Percentiles rank a stretch among this genome's conserved stretches.
These are phyloP conservation scores for Phialophora verrucosa DNA, from an alignment of 2,329 filamentous ascomycete species.

Conservation along the genomic window DNA sequence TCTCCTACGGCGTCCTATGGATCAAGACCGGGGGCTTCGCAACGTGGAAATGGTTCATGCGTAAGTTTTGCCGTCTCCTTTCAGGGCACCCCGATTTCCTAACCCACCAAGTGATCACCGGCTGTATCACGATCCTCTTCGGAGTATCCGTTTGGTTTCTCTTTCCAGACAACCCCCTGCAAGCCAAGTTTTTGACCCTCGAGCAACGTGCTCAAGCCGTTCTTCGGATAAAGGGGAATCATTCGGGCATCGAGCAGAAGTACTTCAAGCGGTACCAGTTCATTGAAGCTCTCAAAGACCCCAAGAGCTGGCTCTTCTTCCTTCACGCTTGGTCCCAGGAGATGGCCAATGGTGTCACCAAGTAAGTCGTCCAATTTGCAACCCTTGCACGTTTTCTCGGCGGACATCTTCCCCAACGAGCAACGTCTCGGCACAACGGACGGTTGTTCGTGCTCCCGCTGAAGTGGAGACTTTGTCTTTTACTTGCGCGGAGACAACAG, in stretches of 20 bases:
- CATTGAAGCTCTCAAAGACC: slow-evolving; percentile 52
- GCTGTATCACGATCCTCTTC: slow-evolving; percentile 22
- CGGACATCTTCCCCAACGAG: too few relatives aligned
- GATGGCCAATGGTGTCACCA: slow-evolving; percentile 49
- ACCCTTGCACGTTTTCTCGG: too few relatives aligned
- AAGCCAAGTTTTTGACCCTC: slow-evolving; percentile 28
- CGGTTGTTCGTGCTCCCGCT: too few relatives aligned
- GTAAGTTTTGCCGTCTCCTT: slow-evolving; percentile 43
- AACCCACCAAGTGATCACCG: slow-evolving; percentile 22
- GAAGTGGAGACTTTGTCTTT: too few relatives aligned
- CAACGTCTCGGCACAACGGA: too few relatives aligned
- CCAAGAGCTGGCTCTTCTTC: slow-evolving; percentile 53
- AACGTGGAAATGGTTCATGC: slow-evolving; percentile 52
- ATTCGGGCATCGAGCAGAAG: slow-evolving; percentile 59
- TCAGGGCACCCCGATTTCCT: slow-evolving; percentile 41
- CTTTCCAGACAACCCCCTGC: slow-evolving; percentile 24
- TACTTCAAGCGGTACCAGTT: slow-evolving; percentile 57
- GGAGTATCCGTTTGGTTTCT: slow-evolving; percentile 23
- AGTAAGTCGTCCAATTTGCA: slow-evolving; percentile 24
- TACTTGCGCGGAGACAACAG: too few relatives aligned
- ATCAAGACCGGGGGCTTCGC: slow-evolving; percentile 30
- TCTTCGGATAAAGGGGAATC: slow-evolving; percentile 36
- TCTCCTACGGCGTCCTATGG: slow-evolving; percentile 25
- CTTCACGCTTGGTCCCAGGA: slow-evolving; percentile 47
- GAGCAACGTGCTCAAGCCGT: slow-evolving; percentile 30